Percentiles rank a stretch among this genome's conserved stretches.
Evolutionary conservation across 805 yeast species (phyloP).

Genomic region (Wickerhamomyces alni): DNA sequence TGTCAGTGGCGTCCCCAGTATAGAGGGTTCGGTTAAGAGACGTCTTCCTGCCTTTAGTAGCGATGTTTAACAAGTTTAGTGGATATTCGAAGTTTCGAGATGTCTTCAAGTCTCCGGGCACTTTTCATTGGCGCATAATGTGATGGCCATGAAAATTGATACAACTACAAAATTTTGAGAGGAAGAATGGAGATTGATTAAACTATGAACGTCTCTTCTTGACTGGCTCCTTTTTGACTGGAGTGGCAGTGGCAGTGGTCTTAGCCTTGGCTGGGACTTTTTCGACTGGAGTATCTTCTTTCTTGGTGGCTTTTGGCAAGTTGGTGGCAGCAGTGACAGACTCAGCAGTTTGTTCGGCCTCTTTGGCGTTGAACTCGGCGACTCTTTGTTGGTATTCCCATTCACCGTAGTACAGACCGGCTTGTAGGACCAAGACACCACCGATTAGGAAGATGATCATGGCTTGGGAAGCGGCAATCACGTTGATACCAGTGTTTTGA

Average conservation of each 20-base stretch:
- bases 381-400: slow-evolving; percentile 43
- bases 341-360: slow-evolving; percentile 17
- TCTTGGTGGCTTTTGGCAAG: background rate
- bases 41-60: no score
- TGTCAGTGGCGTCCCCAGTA: no score
- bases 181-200: no score
- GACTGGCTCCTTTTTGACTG: slow-evolving; percentile 7
- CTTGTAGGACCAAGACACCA: slow-evolving; percentile 82
- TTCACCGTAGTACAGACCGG: slow-evolving; percentile 83
- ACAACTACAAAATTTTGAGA: no score
- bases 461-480: slow-evolving; percentile 83
- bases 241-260: slow-evolving; percentile 1
- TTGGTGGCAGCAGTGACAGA: slow-evolving; percentile 5
- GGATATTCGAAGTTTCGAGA: no score
- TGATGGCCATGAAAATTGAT: no score
- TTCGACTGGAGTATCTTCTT: slow-evolving; percentile 5
- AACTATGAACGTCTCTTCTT: slow-evolving; percentile 8
- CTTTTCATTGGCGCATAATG: slow-evolving; percentile 10
- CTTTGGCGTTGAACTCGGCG: slow-evolving; percentile 26
- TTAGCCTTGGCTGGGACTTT: background rate
- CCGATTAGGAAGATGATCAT: slow-evolving; percentile 64
- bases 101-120: slow-evolving; percentile 4
- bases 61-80: no score
- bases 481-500: slow-evolving; percentile 78
- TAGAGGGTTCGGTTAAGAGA: no score